These are phyloP conservation scores for Cubamyces sp. DNA, from an alignment of 768 basidiomycete genomes.

Conservation along the genomic window DNA sequence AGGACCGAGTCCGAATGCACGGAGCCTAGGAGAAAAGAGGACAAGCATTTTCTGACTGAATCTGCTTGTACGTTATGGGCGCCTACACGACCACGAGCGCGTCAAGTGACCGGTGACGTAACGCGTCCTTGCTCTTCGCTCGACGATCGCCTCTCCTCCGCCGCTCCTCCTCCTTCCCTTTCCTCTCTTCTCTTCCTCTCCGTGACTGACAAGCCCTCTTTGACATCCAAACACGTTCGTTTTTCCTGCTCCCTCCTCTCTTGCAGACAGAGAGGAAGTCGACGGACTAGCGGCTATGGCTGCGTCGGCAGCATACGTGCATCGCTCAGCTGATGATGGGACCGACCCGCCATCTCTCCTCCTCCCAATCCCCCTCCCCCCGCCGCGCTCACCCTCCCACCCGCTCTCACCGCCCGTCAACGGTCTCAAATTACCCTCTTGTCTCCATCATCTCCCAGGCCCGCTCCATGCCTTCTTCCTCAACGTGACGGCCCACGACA, in stretches of 20 bases:
- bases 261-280: not conserved
- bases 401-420: constrained; percentile 4
- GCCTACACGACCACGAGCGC: not conserved
- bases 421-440: not conserved
- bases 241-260: not conserved
- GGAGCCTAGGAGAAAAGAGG: not conserved
- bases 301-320: not conserved
- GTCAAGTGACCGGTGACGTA: constrained; percentile 19
- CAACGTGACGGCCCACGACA: not conserved
- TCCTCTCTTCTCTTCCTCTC: not conserved
- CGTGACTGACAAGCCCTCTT: not conserved
- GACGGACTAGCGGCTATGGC: not conserved
- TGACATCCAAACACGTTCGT: not conserved
- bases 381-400: not conserved
- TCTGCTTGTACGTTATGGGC: constrained; percentile 1
- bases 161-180: not conserved
- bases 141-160: not conserved
- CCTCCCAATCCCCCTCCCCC: not conserved
- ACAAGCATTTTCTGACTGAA: not conserved
- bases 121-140: constrained; percentile 10
- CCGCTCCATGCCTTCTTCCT: not conserved
- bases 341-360: not conserved
- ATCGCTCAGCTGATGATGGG: constrained; percentile 9
- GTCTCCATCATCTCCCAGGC: constrained; percentile 1
- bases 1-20: not conserved